Conservation (phyloP, 2,329 filamentous ascomycete genomes). For the Lasiodiplodia sp. region DNA sequence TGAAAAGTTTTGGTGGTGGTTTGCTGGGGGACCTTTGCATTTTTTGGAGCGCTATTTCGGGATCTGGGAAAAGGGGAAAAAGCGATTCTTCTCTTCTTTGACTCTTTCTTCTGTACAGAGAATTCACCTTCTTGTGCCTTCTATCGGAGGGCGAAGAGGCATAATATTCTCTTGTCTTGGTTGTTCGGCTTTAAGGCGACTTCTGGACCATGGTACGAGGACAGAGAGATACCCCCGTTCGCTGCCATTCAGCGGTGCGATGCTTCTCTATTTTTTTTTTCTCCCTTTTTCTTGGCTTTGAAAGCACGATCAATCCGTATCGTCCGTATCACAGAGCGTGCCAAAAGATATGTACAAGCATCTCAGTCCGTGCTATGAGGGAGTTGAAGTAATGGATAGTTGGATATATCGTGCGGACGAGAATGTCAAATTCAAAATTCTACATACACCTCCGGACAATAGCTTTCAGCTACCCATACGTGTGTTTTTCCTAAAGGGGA, state of each 20-base stretch:
- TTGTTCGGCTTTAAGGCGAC: conserved; percentile 24
- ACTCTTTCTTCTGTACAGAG: conserved; percentile 20
- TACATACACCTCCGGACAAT: neutral
- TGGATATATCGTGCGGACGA: neutral
- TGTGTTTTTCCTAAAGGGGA: neutral
- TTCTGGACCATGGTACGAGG: conserved; percentile 26
- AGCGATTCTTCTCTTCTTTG: conserved; percentile 13
- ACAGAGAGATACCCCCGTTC: conserved; percentile 27
- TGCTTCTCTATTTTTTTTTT: neutral
- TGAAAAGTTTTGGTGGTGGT: neutral
- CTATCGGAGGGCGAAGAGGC: neutral
- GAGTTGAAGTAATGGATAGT: no score
- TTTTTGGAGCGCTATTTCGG: conserved; percentile 9
- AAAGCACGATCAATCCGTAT: neutral
- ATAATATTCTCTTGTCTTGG: conserved; percentile 23
- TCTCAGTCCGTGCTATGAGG: no score
- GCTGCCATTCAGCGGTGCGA: conserved; percentile 2
- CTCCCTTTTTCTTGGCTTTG: neutral
- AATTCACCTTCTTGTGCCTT: neutral
- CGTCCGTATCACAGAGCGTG: neutral
- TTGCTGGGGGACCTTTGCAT: neutral
- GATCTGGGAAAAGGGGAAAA: neutral
- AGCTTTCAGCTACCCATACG: neutral
- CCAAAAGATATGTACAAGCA: neutral
- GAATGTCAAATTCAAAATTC: neutral